Evolutionary conservation across 176 grass and related monocot species (phyloP).

Genomic region (Aegilops sharonensis): DNA sequence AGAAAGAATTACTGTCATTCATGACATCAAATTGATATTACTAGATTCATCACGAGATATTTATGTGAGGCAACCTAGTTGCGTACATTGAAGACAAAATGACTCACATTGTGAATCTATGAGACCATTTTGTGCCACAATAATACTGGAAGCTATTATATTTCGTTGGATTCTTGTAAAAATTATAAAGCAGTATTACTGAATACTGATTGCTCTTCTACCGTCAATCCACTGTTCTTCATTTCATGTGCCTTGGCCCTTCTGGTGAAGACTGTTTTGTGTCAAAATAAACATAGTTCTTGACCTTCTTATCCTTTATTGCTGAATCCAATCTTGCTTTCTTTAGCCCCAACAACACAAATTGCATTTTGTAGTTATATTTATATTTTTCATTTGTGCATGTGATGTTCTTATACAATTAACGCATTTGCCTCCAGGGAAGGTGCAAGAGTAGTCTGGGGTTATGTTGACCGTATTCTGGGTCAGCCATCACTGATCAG

Average conservation of each 20-base stretch:
- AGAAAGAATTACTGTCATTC: not conserved
- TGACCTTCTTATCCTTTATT: not conserved
- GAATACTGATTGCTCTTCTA: not conserved
- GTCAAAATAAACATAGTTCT: slow-evolving; percentile 12
- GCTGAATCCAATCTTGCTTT: not conserved
- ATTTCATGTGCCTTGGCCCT: not conserved
- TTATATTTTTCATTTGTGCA: not conserved
- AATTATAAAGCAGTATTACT: not conserved
- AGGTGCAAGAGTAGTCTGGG: slow-evolving; percentile 96
- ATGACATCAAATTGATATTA: not conserved
- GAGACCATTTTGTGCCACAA: not conserved
- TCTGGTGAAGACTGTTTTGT: not conserved
- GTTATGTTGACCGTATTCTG: slow-evolving; percentile 96
- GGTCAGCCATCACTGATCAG: slow-evolving; percentile 97
- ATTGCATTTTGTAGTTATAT: not conserved
- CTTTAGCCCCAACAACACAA: not conserved
- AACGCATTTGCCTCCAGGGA: slow-evolving; percentile 51
- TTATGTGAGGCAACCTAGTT: not conserved
- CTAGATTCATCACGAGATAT: not conserved
- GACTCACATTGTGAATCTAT: not conserved
- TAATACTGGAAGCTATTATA: not conserved
- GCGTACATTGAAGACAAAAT: not conserved
- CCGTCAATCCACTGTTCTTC: not conserved
- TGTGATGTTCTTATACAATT: slow-evolving; percentile 3
- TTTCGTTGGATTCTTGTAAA: not conserved